Percentiles rank a stretch among this genome's conserved stretches.
These are phyloP conservation scores for Aphanomyces euteiches DNA, from an alignment of 352 stramenopile species.

Conservation along the genomic window DNA sequence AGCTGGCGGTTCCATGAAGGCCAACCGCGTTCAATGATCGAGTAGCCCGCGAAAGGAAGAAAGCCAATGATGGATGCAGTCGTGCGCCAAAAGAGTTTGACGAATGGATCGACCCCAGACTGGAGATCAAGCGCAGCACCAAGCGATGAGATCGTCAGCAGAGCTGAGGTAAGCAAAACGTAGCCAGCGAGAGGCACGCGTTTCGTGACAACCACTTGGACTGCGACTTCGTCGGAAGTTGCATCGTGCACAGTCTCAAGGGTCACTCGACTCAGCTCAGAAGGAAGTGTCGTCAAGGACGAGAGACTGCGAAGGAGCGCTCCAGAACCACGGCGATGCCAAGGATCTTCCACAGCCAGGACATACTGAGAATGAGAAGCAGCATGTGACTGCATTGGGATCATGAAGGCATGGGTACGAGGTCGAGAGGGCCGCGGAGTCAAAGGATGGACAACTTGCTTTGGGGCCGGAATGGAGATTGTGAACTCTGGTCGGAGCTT, in stretches of 20 bases:
- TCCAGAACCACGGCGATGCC: conserved; percentile 50
- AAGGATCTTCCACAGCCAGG: conserved; percentile 59
- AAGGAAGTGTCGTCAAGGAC: conserved; percentile 43
- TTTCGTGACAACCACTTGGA: conserved; percentile 70
- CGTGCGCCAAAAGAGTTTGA: conserved; percentile 82
- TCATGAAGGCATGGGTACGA: conserved; percentile 50
- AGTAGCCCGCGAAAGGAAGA: conserved; percentile 50
- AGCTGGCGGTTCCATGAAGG: conserved; percentile 50
- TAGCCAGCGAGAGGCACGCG: conserved; percentile 77
- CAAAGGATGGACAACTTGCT: conserved; percentile 29
- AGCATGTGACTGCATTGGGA: conserved; percentile 36
- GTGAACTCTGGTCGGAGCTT: conserved; percentile 33
- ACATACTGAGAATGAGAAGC: conserved; percentile 59
- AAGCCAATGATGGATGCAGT: conserved; percentile 70
- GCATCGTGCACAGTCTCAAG: conserved; percentile 69
- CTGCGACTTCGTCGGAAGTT: conserved; percentile 43
- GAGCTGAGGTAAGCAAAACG: conserved; percentile 57
- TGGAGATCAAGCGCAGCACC: conserved; percentile 69
- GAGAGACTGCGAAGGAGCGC: conserved; percentile 55
- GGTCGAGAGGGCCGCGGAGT: conserved; percentile 34
- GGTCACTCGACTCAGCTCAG: conserved; percentile 63
- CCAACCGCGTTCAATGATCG: conserved; percentile 52
- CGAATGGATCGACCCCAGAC: conserved; percentile 63
- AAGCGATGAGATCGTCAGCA: conserved; percentile 75
- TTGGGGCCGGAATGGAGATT: conserved; percentile 31